Base-by-base conservation (phyloP, 768 basidiomycete genomes). In the Serendipita sp. region DNA sequence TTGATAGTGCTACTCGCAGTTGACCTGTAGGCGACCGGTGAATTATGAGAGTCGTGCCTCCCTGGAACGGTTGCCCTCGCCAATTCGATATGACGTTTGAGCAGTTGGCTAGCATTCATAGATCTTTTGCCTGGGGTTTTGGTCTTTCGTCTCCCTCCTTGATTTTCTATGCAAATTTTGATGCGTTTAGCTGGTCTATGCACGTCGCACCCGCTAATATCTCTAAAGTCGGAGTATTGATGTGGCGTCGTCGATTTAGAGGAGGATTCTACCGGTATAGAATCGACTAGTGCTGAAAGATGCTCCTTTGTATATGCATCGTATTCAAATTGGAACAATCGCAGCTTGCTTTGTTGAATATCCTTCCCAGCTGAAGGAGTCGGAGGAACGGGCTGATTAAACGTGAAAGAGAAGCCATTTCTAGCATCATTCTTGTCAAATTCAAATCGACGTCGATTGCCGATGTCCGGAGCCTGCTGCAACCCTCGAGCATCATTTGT, bases 241-340 rank as follows among this genome's bases (percentile, higher is more conserved):
- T 77, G 18, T 18, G 48, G 32, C 10, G 48, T 32, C 5, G 48
- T 52, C 16, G 30, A 35, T 65, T n/a, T 18, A 18, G 60, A 63
- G 2, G 68, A 69, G 4, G 67, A 65, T 38, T 71, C 73, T 28
- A 74, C 70, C n/a, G 91, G 92, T 66, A 97, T 94, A 2, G 91
- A 90, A 69, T 96, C 94, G 1, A 95, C 92, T 75, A 98, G 82
- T 0, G 89, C 91, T 2, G 91, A 91, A 47, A 98, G 82, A 71
- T 96, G 91, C 23, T 95, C 89, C 48, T 92, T 83, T 1, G 95
- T 99, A 71, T 89, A 94, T 0, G 95, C 97, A 73, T 99, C 95
- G 71, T 97, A 98, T 68, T 91, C 85, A 63, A 93, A 89, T 71
- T 92, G 88, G 75, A 98, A 97, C 44, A 97, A 79, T 11, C 86